phyloP scores from a whole-genome alignment of 768 basidiomycete genomes.

The Kondoa subrosea region DNA sequence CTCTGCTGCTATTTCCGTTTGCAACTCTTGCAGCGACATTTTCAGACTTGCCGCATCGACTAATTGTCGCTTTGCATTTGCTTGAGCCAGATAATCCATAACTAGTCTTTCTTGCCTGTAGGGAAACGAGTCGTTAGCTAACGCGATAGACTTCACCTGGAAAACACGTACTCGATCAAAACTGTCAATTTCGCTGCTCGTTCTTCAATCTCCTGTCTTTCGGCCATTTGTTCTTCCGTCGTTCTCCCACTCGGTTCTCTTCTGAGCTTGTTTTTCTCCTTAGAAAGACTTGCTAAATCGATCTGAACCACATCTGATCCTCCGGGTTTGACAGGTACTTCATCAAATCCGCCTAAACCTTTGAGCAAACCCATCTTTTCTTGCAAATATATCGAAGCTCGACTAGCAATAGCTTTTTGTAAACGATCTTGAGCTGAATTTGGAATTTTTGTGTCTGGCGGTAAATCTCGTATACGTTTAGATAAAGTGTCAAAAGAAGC shows the following conservation, averaged over 20 bases:
- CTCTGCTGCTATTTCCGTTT: neutral
- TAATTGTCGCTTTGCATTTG: slow-evolving; percentile 75
- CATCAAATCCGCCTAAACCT: slow-evolving; percentile 26
- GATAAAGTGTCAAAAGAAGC: slow-evolving; percentile 74
- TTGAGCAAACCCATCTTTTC: slow-evolving; percentile 79
- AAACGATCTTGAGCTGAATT: slow-evolving; percentile 51
- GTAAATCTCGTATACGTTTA: slow-evolving; percentile 62
- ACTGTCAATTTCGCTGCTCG: slow-evolving; percentile 21
- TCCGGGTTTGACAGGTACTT: too few relatives aligned
- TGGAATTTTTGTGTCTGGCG: slow-evolving; percentile 34
- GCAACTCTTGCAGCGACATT: slow-evolving; percentile 59
- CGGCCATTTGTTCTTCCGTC: neutral
- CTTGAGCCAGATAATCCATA: slow-evolving; percentile 77
- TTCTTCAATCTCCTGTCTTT: slow-evolving; percentile 14
- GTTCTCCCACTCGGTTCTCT: neutral
- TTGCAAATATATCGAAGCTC: slow-evolving; percentile 64
- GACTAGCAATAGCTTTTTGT: slow-evolving; percentile 58
- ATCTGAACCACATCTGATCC: neutral
- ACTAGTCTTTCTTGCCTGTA: slow-evolving; percentile 66
- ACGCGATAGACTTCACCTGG: neutral
- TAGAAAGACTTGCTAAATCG: neutral
- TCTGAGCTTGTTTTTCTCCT: neutral
- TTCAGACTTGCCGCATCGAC: slow-evolving; percentile 82
- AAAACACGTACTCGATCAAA: slow-evolving; percentile 24
- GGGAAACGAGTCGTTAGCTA: neutral